phyloP scores from a whole-genome alignment of 2,329 filamentous ascomycete species.

The Alternaria angustiovoidea region DNA sequence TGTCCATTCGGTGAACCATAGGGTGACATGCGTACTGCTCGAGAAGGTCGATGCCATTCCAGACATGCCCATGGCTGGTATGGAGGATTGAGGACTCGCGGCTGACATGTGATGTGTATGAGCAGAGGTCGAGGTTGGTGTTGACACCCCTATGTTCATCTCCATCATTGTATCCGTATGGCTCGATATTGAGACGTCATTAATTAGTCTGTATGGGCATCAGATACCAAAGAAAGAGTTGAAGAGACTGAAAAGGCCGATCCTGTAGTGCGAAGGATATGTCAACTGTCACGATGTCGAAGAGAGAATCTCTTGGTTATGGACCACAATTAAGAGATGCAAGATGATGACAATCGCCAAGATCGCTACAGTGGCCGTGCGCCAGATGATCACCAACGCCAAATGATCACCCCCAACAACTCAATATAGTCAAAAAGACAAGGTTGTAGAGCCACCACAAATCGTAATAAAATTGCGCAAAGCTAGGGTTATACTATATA shows the following conservation, averaged over 20 bases:
- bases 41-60: constrained; percentile 42
- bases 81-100: background rate
- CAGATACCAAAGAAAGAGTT: background rate
- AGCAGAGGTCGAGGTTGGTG: background rate
- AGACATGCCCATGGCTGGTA: constrained; percentile 18
- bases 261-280: background rate
- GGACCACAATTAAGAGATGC: background rate
- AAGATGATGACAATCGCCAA: background rate
- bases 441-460: too few species aligned
- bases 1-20: constrained; percentile 41
- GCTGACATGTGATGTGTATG: constrained; percentile 1
- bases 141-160: constrained; percentile 12
- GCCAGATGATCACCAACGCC: too few species aligned
- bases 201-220: background rate
- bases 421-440: too few species aligned
- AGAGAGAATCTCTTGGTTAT: background rate
- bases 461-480: too few species aligned
- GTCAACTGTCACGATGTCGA: background rate
- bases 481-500: too few species aligned
- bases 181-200: background rate
- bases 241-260: background rate
- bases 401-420: too few species aligned
- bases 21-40: constrained; percentile 35
- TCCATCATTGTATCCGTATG: background rate
- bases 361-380: too few species aligned